Evolutionary conservation across 2,329 filamentous ascomycete genomes (phyloP).

Genomic region (Alternaria sp.): DNA sequence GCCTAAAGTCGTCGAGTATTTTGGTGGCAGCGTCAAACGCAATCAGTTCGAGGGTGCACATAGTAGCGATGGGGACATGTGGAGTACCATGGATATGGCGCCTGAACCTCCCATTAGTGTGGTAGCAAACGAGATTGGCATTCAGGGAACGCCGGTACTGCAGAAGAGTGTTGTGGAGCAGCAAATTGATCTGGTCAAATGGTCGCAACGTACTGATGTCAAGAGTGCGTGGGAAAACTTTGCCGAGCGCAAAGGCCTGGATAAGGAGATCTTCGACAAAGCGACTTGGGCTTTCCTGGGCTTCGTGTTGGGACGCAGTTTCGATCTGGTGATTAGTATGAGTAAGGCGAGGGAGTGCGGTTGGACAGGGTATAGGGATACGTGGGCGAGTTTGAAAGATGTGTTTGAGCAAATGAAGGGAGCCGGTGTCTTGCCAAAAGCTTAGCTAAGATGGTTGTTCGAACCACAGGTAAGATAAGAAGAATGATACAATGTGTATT

Average conservation of each 20-base stretch:
- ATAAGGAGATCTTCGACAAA: conserved; percentile 53
- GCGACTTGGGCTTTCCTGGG: conserved; percentile 58
- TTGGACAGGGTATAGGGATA: conserved; percentile 52
- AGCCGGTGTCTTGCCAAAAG: conserved; percentile 25
- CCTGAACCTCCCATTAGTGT: no score
- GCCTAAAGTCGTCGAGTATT: conserved; percentile 52
- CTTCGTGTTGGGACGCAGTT: conserved; percentile 56
- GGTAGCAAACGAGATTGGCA: no score
- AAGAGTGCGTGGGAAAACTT: conserved; percentile 52
- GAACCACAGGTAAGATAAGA: background rate
- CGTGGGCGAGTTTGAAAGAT: conserved; percentile 51
- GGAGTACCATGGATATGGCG: no score
- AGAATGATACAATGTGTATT: background rate
- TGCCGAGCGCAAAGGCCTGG: conserved; percentile 46
- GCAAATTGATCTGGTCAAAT: conserved; percentile 52
- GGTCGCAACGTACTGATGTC: conserved; percentile 52
- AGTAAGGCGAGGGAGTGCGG: no score
- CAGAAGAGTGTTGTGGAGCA: no score
- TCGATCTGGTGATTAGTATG: conserved; percentile 42
- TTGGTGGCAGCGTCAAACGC: conserved; percentile 46
- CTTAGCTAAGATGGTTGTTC: background rate
- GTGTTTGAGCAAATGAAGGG: conserved; percentile 51
- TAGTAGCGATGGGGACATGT: background rate
- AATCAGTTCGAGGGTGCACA: conserved; percentile 29
- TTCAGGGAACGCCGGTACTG: no score